A percentile compares a stretch with the other conserved stretches of the same genome.
Evolutionary conservation across 805 yeast species (phyloP).

Genomic region (Lachancea kluyveri): DNA sequence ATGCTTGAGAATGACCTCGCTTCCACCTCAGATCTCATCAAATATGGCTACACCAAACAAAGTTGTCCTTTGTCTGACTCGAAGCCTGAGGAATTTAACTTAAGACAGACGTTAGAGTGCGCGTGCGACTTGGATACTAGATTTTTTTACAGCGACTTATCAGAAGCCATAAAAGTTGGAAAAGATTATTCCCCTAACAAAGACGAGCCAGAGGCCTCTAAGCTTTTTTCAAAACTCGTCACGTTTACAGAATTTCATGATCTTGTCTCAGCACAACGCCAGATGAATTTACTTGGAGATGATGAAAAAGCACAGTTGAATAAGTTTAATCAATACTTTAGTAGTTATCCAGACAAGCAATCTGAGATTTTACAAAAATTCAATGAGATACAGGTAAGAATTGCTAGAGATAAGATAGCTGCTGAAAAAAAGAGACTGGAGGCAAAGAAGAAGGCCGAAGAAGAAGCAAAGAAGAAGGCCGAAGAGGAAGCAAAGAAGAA

Average conservation of each 20-base stretch:
- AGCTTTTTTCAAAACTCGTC: background rate
- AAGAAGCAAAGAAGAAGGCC: background rate
- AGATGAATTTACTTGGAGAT: background rate
- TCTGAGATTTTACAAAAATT: background rate
- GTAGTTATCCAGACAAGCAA: background rate
- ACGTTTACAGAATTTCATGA: conserved; percentile 1
- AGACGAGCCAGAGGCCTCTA: no score
- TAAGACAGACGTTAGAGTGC: background rate
- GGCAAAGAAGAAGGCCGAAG: background rate
- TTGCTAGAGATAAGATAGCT: background rate
- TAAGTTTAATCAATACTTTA: background rate
- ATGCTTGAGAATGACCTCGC: background rate
- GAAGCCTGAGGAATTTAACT: background rate
- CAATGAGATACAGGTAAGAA: no score
- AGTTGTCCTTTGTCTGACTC: conserved; percentile 1
- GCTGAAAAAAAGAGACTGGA: background rate
- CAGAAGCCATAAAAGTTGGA: no score
- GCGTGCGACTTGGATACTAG: conserved; percentile 1
- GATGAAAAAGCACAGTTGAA: background rate
- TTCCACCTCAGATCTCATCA: background rate
- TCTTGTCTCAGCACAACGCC: background rate
- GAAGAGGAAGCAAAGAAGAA: background rate
- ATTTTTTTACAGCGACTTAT: background rate
- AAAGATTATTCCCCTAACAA: no score
- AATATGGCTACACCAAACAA: background rate